Conservation (phyloP, 345 rosid species). For the Salix dunnii region DNA sequence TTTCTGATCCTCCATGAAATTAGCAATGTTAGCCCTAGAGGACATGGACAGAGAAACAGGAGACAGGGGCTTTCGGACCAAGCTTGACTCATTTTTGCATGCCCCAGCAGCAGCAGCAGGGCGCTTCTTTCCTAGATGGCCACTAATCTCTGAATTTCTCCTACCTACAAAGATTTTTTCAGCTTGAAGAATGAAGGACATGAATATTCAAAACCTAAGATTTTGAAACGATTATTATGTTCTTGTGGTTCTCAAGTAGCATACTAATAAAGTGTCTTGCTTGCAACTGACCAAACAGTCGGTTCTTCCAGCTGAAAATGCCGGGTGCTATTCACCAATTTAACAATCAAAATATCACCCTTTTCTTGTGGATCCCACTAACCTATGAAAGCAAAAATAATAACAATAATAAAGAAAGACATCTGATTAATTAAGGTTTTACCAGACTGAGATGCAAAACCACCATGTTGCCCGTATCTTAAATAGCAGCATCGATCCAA, state of each 20-base stretch:
- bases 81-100: slow-evolving; percentile 23
- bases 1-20: slow-evolving; percentile 40
- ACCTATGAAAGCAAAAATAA: background rate
- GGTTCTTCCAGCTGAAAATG: background rate
- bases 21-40: slow-evolving; percentile 41
- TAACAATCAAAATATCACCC: background rate
- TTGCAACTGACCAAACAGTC: background rate
- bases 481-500: slow-evolving; percentile 26
- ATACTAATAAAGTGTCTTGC: background rate
- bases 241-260: background rate
- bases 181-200: background rate
- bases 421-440: background rate
- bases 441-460: slow-evolving; percentile 24
- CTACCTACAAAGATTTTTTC: slow-evolving; percentile 34
- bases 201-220: background rate
- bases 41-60: slow-evolving; percentile 41
- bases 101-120: slow-evolving; percentile 28
- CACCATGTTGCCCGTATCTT: slow-evolving; percentile 25
- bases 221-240: background rate
- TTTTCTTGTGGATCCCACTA: background rate
- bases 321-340: background rate
- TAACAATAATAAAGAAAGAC: too few species aligned
- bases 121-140: slow-evolving; percentile 39
- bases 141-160: slow-evolving; percentile 51
- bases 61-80: slow-evolving; percentile 55